phyloP scores from a whole-genome alignment of 805 yeast species.

The Yamadazyma phyllophila region DNA sequence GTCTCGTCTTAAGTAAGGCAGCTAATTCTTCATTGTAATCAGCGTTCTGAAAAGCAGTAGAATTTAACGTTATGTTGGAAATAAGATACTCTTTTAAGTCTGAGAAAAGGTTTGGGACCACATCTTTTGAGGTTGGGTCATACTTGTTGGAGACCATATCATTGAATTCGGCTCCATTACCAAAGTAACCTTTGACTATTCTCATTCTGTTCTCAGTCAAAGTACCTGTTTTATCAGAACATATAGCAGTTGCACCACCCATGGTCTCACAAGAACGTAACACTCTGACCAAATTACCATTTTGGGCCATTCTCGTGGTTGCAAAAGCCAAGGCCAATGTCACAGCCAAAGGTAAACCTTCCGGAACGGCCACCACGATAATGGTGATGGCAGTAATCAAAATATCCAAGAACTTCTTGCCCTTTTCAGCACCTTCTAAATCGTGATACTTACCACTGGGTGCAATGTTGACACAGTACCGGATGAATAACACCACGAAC shows the following conservation, averaged over 20 bases:
- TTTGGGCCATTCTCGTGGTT: constrained; percentile 95
- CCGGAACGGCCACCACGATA: constrained; percentile 98
- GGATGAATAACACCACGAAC: constrained; percentile 73
- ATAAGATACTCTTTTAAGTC: constrained; percentile 26
- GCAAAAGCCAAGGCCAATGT: constrained; percentile 97
- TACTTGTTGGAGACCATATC: constrained; percentile 32
- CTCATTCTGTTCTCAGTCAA: constrained; percentile 92
- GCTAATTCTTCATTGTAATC: constrained; percentile 36
- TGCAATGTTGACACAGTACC: constrained; percentile 65
- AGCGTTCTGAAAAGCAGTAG: constrained; percentile 86
- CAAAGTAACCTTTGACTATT: constrained; percentile 75
- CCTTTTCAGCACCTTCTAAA: constrained; percentile 67
- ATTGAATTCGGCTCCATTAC: constrained; percentile 49
- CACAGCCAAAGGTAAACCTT: constrained; percentile 96
- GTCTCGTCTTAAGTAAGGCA: constrained; percentile 24
- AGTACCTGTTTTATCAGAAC: constrained; percentile 98
- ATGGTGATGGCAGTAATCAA: constrained; percentile 89
- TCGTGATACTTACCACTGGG: constrained; percentile 45
- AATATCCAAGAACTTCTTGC: constrained; percentile 78
- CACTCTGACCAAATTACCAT: constrained; percentile 93
- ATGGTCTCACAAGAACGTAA: constrained; percentile 93
- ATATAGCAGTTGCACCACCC: constrained; percentile 97
- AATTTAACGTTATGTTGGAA: constrained; percentile 70
- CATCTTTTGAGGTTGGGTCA: constrained; percentile 23
- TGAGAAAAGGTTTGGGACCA: constrained; percentile 19